Percentiles rank a stretch among this genome's conserved stretches.
Conservation (phyloP, 176 grass and related monocot genomes). For the Carex pumila region DNA sequence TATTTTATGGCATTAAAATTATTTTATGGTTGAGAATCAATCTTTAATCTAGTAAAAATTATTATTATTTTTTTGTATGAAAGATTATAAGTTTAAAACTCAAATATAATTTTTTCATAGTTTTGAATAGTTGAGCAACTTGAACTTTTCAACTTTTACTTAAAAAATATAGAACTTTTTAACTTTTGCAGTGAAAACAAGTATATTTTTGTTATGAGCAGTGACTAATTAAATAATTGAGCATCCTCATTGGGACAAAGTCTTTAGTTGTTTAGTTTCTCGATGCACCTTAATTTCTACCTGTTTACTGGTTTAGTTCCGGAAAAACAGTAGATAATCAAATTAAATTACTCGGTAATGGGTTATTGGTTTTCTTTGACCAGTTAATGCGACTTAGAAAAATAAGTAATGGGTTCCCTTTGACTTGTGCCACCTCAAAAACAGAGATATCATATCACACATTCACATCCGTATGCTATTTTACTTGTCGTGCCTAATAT, state of each 20-base stretch:
- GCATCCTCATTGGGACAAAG: not conserved
- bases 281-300: not conserved
- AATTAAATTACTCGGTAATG: not conserved
- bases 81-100: no score
- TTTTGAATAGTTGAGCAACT: no score
- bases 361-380: not conserved
- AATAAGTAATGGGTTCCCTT: not conserved
- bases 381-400: not conserved
- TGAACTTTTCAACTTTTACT: no score
- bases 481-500: slow-evolving; percentile 2
- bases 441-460: not conserved
- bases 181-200: not conserved
- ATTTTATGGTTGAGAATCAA: no score
- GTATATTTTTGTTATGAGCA: not conserved
- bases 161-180: not conserved
- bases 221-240: not conserved
- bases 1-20: no score
- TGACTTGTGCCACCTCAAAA: slow-evolving; percentile 1
- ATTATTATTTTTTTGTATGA: no score
- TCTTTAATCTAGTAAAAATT: no score
- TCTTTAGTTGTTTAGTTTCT: not conserved
- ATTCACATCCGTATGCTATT: not conserved
- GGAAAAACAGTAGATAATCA: not conserved
- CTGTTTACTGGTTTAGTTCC: not conserved
- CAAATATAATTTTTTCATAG: no score